These are phyloP conservation scores for Boletus coccyginus DNA, from an alignment of 768 basidiomycete genomes.

Conservation along the genomic window DNA sequence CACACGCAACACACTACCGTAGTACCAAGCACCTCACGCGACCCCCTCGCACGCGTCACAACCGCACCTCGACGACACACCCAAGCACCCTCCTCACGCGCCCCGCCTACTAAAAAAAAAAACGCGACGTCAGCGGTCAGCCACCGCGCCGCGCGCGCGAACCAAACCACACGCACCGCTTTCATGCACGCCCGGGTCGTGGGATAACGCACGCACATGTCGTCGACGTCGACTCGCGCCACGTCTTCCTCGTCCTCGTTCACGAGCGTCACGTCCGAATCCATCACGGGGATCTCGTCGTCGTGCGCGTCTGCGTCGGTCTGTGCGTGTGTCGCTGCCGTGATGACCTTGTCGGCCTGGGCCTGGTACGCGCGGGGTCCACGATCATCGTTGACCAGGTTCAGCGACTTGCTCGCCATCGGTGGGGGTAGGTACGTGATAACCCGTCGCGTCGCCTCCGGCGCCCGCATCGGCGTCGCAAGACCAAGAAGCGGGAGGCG, in stretches of 20 bases:
- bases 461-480: background rate
- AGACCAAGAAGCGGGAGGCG: conserved; percentile 17
- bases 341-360: too few species aligned
- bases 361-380: background rate
- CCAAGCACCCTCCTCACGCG: conserved; percentile 8
- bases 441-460: conserved; percentile 16
- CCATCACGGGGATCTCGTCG: conserved; percentile 11
- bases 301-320: background rate
- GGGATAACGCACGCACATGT: conserved; percentile 19
- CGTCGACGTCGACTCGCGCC: conserved; percentile 14
- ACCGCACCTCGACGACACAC: conserved; percentile 16
- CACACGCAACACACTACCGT: too few species aligned
- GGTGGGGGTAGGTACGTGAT: conserved; percentile 32
- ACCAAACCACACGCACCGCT: conserved; percentile 17
- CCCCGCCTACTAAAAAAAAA: conserved; percentile 12
- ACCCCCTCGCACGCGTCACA: background rate
- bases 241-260: conserved; percentile 19
- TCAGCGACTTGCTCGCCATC: background rate
- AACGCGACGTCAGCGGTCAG: background rate
- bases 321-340: background rate
- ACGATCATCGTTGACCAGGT: background rate
- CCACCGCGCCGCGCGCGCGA: background rate
- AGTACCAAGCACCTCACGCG: too few species aligned
- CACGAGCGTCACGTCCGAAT: conserved; percentile 31
- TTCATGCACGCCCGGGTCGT: conserved; percentile 18